Evolutionary conservation across 441 rosid species (phyloP).

Genomic region (Rhodomyrtus psidioides): DNA sequence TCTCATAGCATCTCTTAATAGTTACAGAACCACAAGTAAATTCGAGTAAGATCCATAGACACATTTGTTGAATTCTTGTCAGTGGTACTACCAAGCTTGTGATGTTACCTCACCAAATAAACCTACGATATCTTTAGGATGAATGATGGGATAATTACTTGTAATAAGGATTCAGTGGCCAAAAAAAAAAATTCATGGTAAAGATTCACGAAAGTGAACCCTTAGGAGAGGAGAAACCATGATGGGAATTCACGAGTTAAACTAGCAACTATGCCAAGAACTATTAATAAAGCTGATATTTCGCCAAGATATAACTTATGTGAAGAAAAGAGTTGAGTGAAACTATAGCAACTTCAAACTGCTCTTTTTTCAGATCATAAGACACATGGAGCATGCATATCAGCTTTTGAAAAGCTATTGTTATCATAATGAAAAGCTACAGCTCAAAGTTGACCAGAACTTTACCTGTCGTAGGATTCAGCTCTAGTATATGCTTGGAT

Average conservation of each 20-base stretch:
- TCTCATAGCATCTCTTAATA: not conserved
- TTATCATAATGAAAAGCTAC: not conserved
- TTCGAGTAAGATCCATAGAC: not conserved
- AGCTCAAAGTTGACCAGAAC: conserved; percentile 1
- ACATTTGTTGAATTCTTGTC: not conserved
- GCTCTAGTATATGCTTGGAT: conserved; percentile 97
- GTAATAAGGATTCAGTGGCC: not conserved
- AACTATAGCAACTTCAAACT: not conserved
- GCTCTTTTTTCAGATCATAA: not conserved
- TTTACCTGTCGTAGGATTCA: conserved; percentile 90
- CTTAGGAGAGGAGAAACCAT: not conserved
- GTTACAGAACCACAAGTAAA: not conserved
- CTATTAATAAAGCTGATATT: not conserved
- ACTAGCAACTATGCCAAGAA: not conserved
- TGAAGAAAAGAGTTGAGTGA: not conserved
- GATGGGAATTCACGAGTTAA: not conserved
- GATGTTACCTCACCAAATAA: not conserved
- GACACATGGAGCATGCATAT: not conserved
- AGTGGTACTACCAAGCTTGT: not conserved
- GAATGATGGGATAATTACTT: not conserved
- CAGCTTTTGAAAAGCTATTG: not conserved
- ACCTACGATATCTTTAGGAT: not conserved
- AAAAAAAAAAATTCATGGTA: not conserved
- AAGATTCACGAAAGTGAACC: not conserved
- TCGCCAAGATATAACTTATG: not conserved